Conservation (phyloP, 495 filamentous ascomycete species). For the Penicillium goetzii region DNA sequence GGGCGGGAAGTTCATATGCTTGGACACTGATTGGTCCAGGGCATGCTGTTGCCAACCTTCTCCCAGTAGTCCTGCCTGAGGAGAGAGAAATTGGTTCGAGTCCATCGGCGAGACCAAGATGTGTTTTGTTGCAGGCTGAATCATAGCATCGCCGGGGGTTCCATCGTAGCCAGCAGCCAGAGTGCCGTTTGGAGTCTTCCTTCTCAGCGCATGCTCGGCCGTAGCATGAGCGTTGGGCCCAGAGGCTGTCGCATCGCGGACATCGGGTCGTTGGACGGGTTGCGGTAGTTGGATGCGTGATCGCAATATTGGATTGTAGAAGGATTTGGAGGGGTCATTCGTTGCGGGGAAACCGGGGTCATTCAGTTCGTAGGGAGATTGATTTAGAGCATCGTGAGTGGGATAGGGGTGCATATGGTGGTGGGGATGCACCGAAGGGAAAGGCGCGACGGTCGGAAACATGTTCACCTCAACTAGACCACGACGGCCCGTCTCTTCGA, state of each 20-base stretch:
- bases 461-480: constrained; percentile 38
- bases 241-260: constrained; percentile 31
- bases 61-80: constrained; percentile 33
- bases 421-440: constrained; percentile 52
- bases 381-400: constrained; percentile 33
- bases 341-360: constrained; percentile 31
- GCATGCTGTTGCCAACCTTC: constrained; percentile 40
- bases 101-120: constrained; percentile 74
- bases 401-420: constrained; percentile 45
- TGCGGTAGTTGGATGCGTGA: constrained; percentile 49
- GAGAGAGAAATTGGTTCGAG: constrained; percentile 38
- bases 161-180: constrained; percentile 94
- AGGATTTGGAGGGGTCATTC: constrained; percentile 33
- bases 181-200: constrained; percentile 94
- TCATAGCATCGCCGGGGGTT: constrained; percentile 71
- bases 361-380: constrained; percentile 38
- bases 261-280: constrained; percentile 45
- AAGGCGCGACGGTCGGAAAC: constrained; percentile 51
- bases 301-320: constrained; percentile 36
- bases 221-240: constrained; percentile 31
- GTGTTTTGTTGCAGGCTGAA: constrained; percentile 82
- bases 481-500: constrained; percentile 20
- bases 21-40: constrained; percentile 35
- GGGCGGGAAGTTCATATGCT: constrained; percentile 48
- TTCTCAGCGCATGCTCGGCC: constrained; percentile 78